Evolutionary conservation across 805 yeast species (phyloP), one percentile per base, ranked within the genome.

Genomic region (Wickerhamiella brachini): DNA sequence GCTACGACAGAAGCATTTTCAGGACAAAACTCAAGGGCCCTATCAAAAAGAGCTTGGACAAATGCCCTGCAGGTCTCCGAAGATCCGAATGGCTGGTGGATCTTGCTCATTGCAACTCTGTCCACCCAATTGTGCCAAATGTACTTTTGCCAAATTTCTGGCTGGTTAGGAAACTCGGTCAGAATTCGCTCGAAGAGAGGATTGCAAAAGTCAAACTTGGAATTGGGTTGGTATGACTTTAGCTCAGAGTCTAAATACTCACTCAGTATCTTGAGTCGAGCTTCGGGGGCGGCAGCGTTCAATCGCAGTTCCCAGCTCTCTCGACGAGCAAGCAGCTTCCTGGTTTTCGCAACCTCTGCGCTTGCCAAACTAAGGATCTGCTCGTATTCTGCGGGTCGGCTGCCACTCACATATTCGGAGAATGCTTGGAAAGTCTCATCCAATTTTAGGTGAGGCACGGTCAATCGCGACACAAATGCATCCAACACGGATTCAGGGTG

Each of bases 221-320:
- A 17, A 23, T 29, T 29, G 23, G 22, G 20, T n/a, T 37, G 41
- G 18, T 21, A 13, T 9, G 13, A 6, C 15, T 44, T 23, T n/a
- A 39, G 45, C 18, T 47, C 49, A 10, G 17, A 26, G 5, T 23
- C 45, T 10, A 39, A 20, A 12, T 47, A 39, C n/a, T 39, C 38
- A 5, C 13, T 15, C 3, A 24, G 21, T 5, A 20, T 37, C n/a
- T 15, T 21, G 5, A 22, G 15, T 10, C 17, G 18, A 5, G 13
- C 18, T 24, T 5, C 4, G 31, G 15, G 21, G 42, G 5, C 3
- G 29, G 8, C n/a, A n/a, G n/a, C n/a, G 8, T 7, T n/a, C 41
- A 48, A 41, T n/a, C 22, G 12, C 17, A 24, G 9, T 23, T 49
- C 51, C 51, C 51, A 49, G n/a, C 22, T 6, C 17, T 49, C 47